These are phyloP conservation scores for Alternaria incomplexa DNA, from an alignment of 2,329 filamentous ascomycete species.

Conservation along the genomic window DNA sequence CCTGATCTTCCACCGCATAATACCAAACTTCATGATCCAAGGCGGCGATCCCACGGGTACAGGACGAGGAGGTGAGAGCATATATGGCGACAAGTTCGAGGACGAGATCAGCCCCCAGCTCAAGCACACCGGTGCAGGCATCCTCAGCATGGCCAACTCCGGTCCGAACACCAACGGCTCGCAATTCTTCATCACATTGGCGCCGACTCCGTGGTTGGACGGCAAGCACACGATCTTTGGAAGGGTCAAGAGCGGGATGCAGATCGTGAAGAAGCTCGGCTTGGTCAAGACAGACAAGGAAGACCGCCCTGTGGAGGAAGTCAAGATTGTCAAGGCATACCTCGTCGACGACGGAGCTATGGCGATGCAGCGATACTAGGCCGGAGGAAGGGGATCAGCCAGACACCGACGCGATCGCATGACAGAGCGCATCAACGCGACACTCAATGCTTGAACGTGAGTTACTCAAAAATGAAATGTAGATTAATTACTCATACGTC, in stretches of 20 bases:
- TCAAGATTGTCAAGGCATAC: slow-evolving; percentile 77
- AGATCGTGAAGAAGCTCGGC: slow-evolving; percentile 85
- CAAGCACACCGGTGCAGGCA: slow-evolving; percentile 90
- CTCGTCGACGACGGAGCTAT: slow-evolving; percentile 68
- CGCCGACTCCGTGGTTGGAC: slow-evolving; percentile 94
- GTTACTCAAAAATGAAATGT: neutral
- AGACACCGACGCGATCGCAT: neutral
- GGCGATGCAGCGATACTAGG: slow-evolving; percentile 32
- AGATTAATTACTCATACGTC: slow-evolving; percentile 7
- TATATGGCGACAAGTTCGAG: slow-evolving; percentile 92
- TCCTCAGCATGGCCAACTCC: slow-evolving; percentile 96
- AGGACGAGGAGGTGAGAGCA: slow-evolving; percentile 83
- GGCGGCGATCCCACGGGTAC: slow-evolving; percentile 94
- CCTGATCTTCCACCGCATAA: slow-evolving; percentile 90
- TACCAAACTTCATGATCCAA: slow-evolving; percentile 96
- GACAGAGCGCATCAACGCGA: neutral
- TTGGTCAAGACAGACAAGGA: slow-evolving; percentile 81
- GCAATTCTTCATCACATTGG: slow-evolving; percentile 95
- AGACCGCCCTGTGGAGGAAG: slow-evolving; percentile 80
- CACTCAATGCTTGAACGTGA: neutral
- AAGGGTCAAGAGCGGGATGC: slow-evolving; percentile 81
- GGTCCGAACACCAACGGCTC: slow-evolving; percentile 92
- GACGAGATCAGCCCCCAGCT: slow-evolving; percentile 83
- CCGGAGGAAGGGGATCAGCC: neutral
- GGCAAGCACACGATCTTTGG: slow-evolving; percentile 98